Evolutionary conservation across 768 basidiomycete species (phyloP).

Genomic region (Atractiella rhizophila): DNA sequence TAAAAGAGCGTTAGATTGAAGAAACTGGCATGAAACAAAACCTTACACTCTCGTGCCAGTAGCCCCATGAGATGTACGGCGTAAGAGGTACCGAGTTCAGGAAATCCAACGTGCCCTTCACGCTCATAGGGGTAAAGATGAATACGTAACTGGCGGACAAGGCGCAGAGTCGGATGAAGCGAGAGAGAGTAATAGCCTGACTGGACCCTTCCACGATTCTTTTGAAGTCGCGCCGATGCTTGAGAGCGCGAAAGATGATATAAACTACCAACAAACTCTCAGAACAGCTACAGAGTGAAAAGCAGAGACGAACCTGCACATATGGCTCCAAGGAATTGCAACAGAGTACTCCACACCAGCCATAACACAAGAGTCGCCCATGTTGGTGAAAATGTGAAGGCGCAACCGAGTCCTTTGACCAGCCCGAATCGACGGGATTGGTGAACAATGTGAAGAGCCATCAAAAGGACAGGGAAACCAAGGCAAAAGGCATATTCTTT

Average conservation of each 20-base stretch:
- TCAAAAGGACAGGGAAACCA: slow-evolving; percentile 6
- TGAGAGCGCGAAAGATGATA: slow-evolving; percentile 1
- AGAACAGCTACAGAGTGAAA: no score
- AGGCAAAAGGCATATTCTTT: slow-evolving; percentile 6
- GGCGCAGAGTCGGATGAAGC: slow-evolving; percentile 7
- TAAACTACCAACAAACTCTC: neutral
- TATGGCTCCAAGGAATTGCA: slow-evolving; percentile 1
- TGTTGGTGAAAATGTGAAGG: neutral
- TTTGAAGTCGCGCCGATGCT: slow-evolving; percentile 6
- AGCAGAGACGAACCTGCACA: slow-evolving; percentile 1
- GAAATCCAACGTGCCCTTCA: no score
- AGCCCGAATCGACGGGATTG: slow-evolving; percentile 4
- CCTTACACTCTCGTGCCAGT: no score
- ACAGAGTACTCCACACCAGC: slow-evolving; percentile 3
- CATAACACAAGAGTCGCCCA: slow-evolving; percentile 5
- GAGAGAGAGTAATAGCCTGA: slow-evolving; percentile 7
- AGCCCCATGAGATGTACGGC: no score
- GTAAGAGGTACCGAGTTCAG: no score
- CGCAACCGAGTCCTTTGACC: neutral
- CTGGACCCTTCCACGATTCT: slow-evolving; percentile 2
- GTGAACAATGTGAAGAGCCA: slow-evolving; percentile 5
- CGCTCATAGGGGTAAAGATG: no score
- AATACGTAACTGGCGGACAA: neutral
- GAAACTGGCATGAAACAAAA: no score
- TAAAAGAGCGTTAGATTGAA: no score